A percentile compares a stretch with the other conserved stretches of the same genome.
These are phyloP conservation scores for Mucor indicus DNA, from an alignment of 371 early-diverging fungal genomes.

Conservation along the genomic window DNA sequence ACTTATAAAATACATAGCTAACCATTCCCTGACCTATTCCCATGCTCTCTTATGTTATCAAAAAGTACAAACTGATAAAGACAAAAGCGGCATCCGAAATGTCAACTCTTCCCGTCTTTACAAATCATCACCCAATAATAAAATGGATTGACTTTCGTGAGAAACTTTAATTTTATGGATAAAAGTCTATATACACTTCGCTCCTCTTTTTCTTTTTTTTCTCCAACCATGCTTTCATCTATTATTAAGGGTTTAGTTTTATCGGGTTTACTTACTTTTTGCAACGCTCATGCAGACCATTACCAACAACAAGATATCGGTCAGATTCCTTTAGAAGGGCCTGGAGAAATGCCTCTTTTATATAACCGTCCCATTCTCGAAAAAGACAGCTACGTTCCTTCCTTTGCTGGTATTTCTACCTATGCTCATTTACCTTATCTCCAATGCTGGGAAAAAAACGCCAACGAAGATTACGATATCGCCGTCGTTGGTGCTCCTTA, in stretches of 20 bases:
- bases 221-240: background rate
- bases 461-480: conserved; percentile 42
- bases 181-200: background rate
- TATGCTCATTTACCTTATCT: conserved; percentile 49
- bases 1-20: too few relatives aligned
- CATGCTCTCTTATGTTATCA: too few relatives aligned
- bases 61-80: too few relatives aligned
- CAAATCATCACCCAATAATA: conserved; percentile 4
- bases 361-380: conserved; percentile 27
- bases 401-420: conserved; percentile 48
- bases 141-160: conserved; percentile 4
- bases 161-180: background rate
- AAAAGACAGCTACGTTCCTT: conserved; percentile 32
- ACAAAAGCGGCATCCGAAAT: too few relatives aligned
- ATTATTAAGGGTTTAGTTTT: conserved; percentile 3
- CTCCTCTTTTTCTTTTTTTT: background rate
- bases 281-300: conserved; percentile 16
- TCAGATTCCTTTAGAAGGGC: conserved; percentile 17
- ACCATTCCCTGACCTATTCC: too few relatives aligned
- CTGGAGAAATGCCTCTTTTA: conserved; percentile 11
- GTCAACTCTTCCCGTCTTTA: too few relatives aligned
- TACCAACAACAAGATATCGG: background rate
- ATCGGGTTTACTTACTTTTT: background rate
- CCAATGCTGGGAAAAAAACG: conserved; percentile 41
- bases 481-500: conserved; percentile 48